Evolutionary conservation across 129 eudicot genomes (phyloP), one percentile per base, ranked within the genome.

Genomic region (Dittrichia graveolens): DNA sequence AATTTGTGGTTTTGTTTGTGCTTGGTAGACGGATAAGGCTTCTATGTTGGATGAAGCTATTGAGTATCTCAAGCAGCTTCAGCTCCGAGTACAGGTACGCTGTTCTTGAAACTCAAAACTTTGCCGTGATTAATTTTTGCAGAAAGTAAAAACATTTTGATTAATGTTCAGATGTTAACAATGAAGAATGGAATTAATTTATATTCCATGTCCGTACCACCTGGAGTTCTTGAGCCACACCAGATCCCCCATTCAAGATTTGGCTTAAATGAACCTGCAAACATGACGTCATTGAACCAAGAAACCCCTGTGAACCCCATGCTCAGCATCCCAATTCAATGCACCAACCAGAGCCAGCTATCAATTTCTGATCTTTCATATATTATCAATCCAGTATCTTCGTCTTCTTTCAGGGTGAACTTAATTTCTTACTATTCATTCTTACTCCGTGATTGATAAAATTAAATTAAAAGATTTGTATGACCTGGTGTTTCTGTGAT

Each of bases 11-110:
- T 47, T 66, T n/a, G 11, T n/a, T 15, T 35, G 7, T 54, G 47
- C 16, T 10, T 69, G n/a, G 49, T 47, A 91, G 95, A 88, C 92
- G 5, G 97, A 91, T 70, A 91, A 91, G 75, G 97, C 97, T 38
- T 90, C 95, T 0, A 90, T 90, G 94, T 85, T 90, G 50, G 96
- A 90, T 76, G 94, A 90, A 76, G 95, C 95, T 16, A 91, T 91
- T 74, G 95, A 88, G 65, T 91, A 91, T 56, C 86, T 91, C n/a
- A 91, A 91, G 86, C 95, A 90, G 84, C 95, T 90, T 65, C 96
- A 90, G 82, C 90, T 90, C 55, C 91, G 86, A 84, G 91, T 90
- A 11, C 96, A 90, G 87, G 96, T 84, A 56, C 44, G 53, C 68
- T 34, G 8, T 72, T 59, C 38, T 48, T 39, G 4, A 67, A 47